Conservation (phyloP, 176 grass and related monocot species). For the Avena atlantica region DNA sequence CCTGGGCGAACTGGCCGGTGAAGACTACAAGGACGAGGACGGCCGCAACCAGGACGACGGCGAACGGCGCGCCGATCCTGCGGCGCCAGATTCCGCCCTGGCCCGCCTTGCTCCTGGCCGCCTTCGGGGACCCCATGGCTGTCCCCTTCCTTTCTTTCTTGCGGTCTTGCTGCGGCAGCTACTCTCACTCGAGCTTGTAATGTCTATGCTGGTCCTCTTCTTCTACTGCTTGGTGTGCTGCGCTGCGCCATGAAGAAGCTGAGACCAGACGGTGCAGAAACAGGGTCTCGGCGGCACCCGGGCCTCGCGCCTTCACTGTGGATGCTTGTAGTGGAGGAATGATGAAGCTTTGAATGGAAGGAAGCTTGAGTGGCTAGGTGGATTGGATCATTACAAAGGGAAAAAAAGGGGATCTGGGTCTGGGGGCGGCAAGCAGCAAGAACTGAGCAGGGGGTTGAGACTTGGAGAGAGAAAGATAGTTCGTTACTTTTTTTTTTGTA, state of each 20-base stretch:
- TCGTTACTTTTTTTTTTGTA: neutral
- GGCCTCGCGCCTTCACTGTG: neutral
- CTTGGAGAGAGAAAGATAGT: neutral
- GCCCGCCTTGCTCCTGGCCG: conserved; percentile 27
- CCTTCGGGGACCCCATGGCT: conserved; percentile 56
- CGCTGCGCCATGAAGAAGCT: neutral
- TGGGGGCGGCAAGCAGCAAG: conserved; percentile 13
- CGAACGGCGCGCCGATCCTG: conserved; percentile 42
- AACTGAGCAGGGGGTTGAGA: neutral
- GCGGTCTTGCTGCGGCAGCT: neutral
- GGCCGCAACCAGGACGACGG: conserved; percentile 22
- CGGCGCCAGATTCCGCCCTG: conserved; percentile 48
- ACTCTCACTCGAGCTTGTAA: neutral
- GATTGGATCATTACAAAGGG: conserved; percentile 7
- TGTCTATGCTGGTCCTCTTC: neutral
- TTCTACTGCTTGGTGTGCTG: neutral
- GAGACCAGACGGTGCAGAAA: neutral
- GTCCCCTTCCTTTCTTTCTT: neutral
- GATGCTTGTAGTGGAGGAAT: neutral
- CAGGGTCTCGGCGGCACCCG: neutral
- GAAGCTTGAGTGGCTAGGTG: neutral
- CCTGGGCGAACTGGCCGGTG: conserved; percentile 40
- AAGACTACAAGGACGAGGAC: conserved; percentile 36
- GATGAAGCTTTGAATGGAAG: neutral
- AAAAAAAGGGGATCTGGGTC: conserved; percentile 26